These are phyloP conservation scores for Plantago elongata DNA, from an alignment of 257 asterid genomes.

Conservation along the genomic window DNA sequence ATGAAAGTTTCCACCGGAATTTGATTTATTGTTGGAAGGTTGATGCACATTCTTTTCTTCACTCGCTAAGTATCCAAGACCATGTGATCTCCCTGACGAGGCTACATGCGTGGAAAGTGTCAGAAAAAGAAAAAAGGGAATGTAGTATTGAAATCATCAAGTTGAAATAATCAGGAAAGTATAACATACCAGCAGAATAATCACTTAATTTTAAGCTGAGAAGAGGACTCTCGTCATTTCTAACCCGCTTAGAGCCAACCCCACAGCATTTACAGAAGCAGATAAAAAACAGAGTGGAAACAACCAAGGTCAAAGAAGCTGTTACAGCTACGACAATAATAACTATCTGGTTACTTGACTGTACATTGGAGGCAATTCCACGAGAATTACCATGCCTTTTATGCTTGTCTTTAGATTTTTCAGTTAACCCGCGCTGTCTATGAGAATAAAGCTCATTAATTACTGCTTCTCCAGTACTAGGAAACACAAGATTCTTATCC, in stretches of 20 bases:
- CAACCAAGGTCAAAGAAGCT: conserved; percentile 36
- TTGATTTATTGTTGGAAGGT: conserved; percentile 31
- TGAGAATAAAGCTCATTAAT: conserved; percentile 29
- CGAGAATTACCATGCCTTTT: conserved; percentile 10
- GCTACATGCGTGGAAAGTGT: conserved; percentile 35
- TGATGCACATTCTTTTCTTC: conserved; percentile 44
- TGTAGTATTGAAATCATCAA: conserved; percentile 3
- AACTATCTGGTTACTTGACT: conserved; percentile 22
- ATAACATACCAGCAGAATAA: conserved; percentile 51
- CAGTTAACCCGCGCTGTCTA: conserved; percentile 50
- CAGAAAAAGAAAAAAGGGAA: neutral
- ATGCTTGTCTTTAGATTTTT: conserved; percentile 30
- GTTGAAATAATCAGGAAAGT: neutral
- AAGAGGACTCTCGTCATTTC: conserved; percentile 76
- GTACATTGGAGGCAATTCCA: conserved; percentile 16
- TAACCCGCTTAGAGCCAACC: conserved; percentile 32
- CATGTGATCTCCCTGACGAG: conserved; percentile 48
- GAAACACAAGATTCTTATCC: conserved; percentile 38
- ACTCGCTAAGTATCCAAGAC: conserved; percentile 32
- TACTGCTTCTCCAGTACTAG: conserved; percentile 38
- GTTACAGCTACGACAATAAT: conserved; percentile 48
- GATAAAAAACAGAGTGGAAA: conserved; percentile 47
- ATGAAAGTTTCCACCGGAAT: conserved; percentile 25
- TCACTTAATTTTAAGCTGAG: conserved; percentile 72
- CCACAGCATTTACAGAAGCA: conserved; percentile 37